Conservation (phyloP, 208 protist genomes). For the Acanthamoeba sp. region DNA sequence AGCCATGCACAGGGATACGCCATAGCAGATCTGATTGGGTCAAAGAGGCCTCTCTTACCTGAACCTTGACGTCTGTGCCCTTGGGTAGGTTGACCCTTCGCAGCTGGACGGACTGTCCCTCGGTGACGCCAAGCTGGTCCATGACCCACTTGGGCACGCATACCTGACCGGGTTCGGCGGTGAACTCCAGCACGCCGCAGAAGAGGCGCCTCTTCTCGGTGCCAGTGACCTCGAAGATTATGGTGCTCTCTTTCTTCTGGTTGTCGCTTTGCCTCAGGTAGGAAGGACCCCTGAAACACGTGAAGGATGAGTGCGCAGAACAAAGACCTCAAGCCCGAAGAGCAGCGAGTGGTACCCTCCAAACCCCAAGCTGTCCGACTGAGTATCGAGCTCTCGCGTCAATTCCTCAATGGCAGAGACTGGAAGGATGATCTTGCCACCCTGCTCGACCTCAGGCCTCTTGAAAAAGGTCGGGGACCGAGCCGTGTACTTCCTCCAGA, state of each 20-base stretch:
- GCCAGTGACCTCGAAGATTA: constrained; percentile 63
- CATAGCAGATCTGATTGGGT: background rate
- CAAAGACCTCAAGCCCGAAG: too few species aligned
- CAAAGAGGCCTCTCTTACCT: background rate
- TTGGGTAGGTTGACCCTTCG: constrained; percentile 68
- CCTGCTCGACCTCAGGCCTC: constrained; percentile 61
- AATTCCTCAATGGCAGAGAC: constrained; percentile 61
- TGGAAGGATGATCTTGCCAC: constrained; percentile 65
- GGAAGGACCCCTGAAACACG: background rate
- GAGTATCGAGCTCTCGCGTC: constrained; percentile 34
- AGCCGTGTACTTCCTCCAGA: constrained; percentile 33
- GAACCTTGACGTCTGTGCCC: constrained; percentile 50
- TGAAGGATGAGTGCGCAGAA: background rate
- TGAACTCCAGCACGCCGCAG: constrained; percentile 71
- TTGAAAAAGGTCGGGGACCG: background rate
- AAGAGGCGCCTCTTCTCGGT: constrained; percentile 28
- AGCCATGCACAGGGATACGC: background rate
- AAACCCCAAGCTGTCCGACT: constrained; percentile 37
- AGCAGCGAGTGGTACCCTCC: constrained; percentile 11
- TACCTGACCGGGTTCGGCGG: constrained; percentile 6
- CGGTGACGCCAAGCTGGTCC: constrained; percentile 54
- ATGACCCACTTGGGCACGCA: constrained; percentile 63
- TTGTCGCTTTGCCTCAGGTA: background rate
- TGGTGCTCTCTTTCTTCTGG: constrained; percentile 42
- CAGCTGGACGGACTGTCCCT: constrained; percentile 51